A percentile compares a stretch with the other conserved stretches of the same genome.
Evolutionary conservation across 2,329 filamentous ascomycete species (phyloP).

Genomic region (Emmonsiellopsis sp.): DNA sequence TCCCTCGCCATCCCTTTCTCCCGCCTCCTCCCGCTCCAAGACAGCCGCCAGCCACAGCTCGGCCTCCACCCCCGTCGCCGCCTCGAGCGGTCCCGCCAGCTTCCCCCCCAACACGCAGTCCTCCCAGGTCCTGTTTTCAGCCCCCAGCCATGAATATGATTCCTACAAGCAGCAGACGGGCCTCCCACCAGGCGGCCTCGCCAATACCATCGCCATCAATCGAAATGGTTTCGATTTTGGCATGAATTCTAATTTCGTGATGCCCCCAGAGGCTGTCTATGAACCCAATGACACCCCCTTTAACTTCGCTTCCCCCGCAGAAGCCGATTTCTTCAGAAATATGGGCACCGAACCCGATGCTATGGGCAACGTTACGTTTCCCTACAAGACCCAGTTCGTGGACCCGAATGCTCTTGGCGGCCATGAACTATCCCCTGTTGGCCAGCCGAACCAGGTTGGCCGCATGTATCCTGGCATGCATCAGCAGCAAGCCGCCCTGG

Average conservation of each 20-base stretch:
- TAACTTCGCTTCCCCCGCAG: slow-evolving; percentile 15
- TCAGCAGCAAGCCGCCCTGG: slow-evolving; percentile 72
- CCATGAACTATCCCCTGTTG: slow-evolving; percentile 48
- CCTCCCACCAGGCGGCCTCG: slow-evolving; percentile 73
- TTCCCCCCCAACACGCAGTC: slow-evolving; percentile 27
- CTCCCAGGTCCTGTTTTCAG: slow-evolving; percentile 52
- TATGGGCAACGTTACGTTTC: background rate
- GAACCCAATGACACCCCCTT: background rate
- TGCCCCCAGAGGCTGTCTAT: slow-evolving; percentile 47
- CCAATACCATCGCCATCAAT: slow-evolving; percentile 71
- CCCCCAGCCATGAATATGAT: slow-evolving; percentile 90
- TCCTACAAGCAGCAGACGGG: slow-evolving; percentile 94
- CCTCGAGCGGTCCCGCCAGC: slow-evolving; percentile 23
- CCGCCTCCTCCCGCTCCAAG: slow-evolving; percentile 8
- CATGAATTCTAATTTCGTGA: slow-evolving; percentile 46
- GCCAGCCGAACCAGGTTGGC: slow-evolving; percentile 50
- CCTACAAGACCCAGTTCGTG: slow-evolving; percentile 47
- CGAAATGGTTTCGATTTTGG: slow-evolving; percentile 63
- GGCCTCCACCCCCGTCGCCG: slow-evolving; percentile 15
- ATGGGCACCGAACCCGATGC: background rate
- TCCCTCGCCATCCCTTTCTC: slow-evolving; percentile 20
- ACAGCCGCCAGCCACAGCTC: background rate
- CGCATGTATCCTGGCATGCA: slow-evolving; percentile 91
- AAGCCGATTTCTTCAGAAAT: background rate
- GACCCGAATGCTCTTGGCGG: slow-evolving; percentile 64